Evolutionary conservation across 2,329 filamentous ascomycete genomes (phyloP).

Genomic region (Daldinia eschscholtzii): DNA sequence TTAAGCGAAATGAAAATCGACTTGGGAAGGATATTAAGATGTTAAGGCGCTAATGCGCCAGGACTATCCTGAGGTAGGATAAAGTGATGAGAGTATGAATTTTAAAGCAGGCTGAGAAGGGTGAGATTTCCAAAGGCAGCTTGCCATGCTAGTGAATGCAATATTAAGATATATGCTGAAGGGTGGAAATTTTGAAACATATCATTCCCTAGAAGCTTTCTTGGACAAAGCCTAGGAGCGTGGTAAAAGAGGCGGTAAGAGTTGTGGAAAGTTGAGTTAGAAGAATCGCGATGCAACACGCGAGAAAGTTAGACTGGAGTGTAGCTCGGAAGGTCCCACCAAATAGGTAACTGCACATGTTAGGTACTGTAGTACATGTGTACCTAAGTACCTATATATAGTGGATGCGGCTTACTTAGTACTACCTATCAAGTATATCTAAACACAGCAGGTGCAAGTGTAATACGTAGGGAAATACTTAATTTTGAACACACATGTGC

Average conservation of each 20-base stretch:
- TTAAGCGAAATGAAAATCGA: background rate
- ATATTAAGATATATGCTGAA: background rate
- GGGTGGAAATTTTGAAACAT: constrained; percentile 1
- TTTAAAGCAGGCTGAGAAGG: constrained; percentile 6
- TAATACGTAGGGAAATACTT: too few species aligned
- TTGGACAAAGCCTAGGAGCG: background rate
- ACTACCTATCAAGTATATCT: too few species aligned
- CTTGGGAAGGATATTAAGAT: constrained; percentile 6
- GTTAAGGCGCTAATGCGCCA: background rate
- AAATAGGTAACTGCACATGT: background rate
- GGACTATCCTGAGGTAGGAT: constrained; percentile 15
- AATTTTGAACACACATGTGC: background rate
- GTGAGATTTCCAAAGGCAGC: constrained; percentile 15
- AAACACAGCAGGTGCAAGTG: background rate
- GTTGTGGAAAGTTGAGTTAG: constrained; percentile 9
- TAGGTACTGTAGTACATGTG: too few species aligned
- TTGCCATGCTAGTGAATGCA: constrained; percentile 12
- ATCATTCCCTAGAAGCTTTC: constrained; percentile 2
- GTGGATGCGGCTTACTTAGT: constrained; percentile 1
- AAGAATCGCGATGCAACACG: constrained; percentile 15
- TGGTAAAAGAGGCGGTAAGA: background rate
- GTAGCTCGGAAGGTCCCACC: background rate
- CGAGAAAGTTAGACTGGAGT: constrained; percentile 7
- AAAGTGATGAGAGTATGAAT: background rate
- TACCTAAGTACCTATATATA: background rate